These are phyloP conservation scores for Paraphaeosphaeria sporulosa DNA, from an alignment of 2,329 filamentous ascomycete genomes.

Conservation along the genomic window DNA sequence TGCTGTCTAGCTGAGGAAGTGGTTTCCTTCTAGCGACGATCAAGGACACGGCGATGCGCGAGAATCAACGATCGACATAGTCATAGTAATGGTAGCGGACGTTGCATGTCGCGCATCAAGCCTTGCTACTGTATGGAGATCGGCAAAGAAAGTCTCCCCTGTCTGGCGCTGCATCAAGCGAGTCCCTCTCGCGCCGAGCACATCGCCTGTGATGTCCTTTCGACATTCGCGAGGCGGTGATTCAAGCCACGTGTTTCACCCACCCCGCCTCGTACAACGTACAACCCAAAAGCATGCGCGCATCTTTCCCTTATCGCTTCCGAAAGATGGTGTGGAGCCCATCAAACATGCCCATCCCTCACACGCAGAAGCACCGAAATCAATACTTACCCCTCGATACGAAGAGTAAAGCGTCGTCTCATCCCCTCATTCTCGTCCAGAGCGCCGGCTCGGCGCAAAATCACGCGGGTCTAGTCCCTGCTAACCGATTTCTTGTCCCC, in stretches of 20 bases:
- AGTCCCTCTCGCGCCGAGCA: background rate
- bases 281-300: conserved; percentile 1
- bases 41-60: background rate
- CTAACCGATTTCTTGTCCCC: background rate
- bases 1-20: no score
- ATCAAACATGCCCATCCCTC: background rate
- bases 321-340: background rate
- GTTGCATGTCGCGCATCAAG: conserved; percentile 3
- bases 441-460: background rate
- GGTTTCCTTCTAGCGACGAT: no score
- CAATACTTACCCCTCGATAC: conserved; percentile 10
- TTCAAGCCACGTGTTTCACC: conserved; percentile 1
- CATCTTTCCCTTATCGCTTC: background rate
- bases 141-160: no score
- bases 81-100: background rate
- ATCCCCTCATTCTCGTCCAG: background rate
- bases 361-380: background rate
- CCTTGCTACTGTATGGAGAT: background rate
- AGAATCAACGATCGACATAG: background rate
- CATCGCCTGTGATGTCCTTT: background rate
- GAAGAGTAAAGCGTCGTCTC: conserved; percentile 8
- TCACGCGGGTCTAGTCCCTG: background rate
- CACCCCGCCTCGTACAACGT: background rate
- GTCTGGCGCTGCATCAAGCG: background rate
- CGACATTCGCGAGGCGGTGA: background rate